These are phyloP conservation scores for Triangularia verruculosa DNA, from an alignment of 2,329 filamentous ascomycete genomes.

Conservation along the genomic window DNA sequence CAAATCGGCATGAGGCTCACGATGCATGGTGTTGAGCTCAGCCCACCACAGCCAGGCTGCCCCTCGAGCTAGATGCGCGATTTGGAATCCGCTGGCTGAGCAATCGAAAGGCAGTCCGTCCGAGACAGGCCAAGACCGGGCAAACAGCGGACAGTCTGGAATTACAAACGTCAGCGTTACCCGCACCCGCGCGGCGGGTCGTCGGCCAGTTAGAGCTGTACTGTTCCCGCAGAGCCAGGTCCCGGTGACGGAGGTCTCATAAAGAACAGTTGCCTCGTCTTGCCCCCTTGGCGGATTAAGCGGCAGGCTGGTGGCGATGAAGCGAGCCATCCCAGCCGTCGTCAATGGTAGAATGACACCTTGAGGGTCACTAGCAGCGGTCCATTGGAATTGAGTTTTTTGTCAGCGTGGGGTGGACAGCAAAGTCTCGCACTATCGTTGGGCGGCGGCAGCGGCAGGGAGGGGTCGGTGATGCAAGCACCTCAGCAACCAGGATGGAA, in stretches of 20 bases:
- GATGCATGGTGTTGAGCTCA: slow-evolving; percentile 38
- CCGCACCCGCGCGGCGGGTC: not conserved
- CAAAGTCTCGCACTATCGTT: slow-evolving; percentile 26
- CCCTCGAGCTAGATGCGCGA: slow-evolving; percentile 1
- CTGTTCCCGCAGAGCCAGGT: slow-evolving; percentile 2
- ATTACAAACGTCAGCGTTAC: slow-evolving; percentile 11
- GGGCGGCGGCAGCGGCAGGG: slow-evolving; percentile 2
- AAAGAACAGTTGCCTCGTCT: not conserved
- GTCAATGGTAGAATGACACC: not conserved
- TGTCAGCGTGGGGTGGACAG: slow-evolving; percentile 8
- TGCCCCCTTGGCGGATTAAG: slow-evolving; percentile 2
- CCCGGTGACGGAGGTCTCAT: slow-evolving; percentile 19
- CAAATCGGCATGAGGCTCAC: slow-evolving; percentile 36
- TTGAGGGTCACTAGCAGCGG: not conserved
- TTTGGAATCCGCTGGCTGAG: slow-evolving; percentile 2
- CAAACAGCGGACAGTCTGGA: slow-evolving; percentile 7
- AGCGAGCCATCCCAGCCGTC: not conserved
- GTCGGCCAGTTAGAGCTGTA: slow-evolving; percentile 14
- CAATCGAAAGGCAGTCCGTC: not conserved
- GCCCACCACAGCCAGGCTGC: not conserved
- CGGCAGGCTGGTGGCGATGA: slow-evolving; percentile 12
- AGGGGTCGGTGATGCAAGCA: slow-evolving; percentile 26
- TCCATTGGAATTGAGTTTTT: not conserved
- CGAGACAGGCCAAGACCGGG: slow-evolving; percentile 8
- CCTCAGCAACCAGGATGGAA: slow-evolving; percentile 10